Base-by-base conservation (phyloP, 2,329 filamentous ascomycete species). In the Talaromyces piceae region DNA sequence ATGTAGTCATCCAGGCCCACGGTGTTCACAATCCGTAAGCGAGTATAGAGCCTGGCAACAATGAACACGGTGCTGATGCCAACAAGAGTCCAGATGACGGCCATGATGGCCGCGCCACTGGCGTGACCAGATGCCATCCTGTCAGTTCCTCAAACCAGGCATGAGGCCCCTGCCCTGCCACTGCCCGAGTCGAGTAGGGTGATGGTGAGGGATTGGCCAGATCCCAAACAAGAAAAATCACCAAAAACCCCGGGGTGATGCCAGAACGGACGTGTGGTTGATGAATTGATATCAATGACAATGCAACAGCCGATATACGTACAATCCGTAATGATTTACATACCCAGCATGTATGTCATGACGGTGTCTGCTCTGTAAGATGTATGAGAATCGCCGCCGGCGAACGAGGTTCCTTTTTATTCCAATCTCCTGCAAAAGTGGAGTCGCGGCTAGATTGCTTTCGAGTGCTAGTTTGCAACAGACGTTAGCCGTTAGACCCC, bases 1-100 rank as follows among this genome's bases (percentile, higher is more conserved):
- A 54, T 23, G 45, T 54, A 51, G 23, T 54, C 52, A 49, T 54
- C 52, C 39, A 54, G 23, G 12, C 49, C 52, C 11, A 49, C 26
- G 20, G 27, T 48, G 31, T 54, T 48, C 49, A 51, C 27, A 26
- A 54, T 49, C 28, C 41, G 41, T 23, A 49, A 27, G 8, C 52
- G 44, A 9, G 52, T 54, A 33, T 51, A 54, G 37, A 54, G 27
- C n/a, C 52, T n/a, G 9, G 39, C 52, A 9, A 16, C 28, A 12
- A 48, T 30, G 26, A 49, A 54, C 11, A 51, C 5, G 16, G 37
- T 54, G 45, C 52, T 54, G 25, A 54, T 3, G 13, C 13, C 45
- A 16, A 51, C 37, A 41, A 54, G 47, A 26, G 39, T 18, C 52
- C 52, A 54, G n/a, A 54, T 51, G n/a, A 51, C 30, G 49, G 37